Evolutionary conservation across 164 flowering plant species (phyloP).

Genomic region (Houttuynia cordata): DNA sequence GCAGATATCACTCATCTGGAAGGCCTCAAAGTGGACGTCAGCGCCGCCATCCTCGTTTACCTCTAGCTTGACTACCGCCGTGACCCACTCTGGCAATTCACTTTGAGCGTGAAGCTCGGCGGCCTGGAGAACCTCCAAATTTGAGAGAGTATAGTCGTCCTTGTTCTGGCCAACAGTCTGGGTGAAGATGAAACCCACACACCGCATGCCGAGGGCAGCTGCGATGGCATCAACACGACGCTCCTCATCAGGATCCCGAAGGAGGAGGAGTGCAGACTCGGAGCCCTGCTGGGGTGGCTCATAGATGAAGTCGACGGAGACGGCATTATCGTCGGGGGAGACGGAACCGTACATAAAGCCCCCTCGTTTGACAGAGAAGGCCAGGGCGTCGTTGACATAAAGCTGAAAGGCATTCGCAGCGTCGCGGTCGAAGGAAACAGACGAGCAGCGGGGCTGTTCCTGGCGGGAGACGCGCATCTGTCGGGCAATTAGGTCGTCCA

Average conservation of each 20-base stretch:
- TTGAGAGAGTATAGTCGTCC: constrained; percentile 70
- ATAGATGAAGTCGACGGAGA: constrained; percentile 74
- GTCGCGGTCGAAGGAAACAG: constrained; percentile 80
- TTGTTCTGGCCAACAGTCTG: constrained; percentile 74
- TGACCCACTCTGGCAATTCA: constrained; percentile 89
- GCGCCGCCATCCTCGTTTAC: constrained; percentile 85
- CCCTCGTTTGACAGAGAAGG: constrained; percentile 73
- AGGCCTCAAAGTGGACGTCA: constrained; percentile 87
- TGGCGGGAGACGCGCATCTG: constrained; percentile 79
- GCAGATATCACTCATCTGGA: constrained; percentile 95
- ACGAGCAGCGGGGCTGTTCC: constrained; percentile 65
- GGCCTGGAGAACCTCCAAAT: constrained; percentile 68
- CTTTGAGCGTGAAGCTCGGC: constrained; percentile 71
- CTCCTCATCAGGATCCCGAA: constrained; percentile 55
- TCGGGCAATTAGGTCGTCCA: constrained; percentile 82
- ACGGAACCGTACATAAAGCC: constrained; percentile 95
- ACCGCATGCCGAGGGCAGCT: constrained; percentile 20
- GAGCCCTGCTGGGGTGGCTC: constrained; percentile 93
- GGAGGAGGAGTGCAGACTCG: constrained; percentile 49
- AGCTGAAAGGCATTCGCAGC: constrained; percentile 76
- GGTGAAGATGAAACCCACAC: constrained; percentile 33
- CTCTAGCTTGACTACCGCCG: constrained; percentile 75
- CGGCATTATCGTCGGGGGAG: constrained; percentile 32
- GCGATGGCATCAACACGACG: constrained; percentile 22
- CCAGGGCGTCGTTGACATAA: constrained; percentile 68